Percentiles rank a stretch among this genome's conserved stretches.
These are phyloP conservation scores for Tricholoma flavovirens DNA, from an alignment of 768 basidiomycete genomes.

Conservation along the genomic window DNA sequence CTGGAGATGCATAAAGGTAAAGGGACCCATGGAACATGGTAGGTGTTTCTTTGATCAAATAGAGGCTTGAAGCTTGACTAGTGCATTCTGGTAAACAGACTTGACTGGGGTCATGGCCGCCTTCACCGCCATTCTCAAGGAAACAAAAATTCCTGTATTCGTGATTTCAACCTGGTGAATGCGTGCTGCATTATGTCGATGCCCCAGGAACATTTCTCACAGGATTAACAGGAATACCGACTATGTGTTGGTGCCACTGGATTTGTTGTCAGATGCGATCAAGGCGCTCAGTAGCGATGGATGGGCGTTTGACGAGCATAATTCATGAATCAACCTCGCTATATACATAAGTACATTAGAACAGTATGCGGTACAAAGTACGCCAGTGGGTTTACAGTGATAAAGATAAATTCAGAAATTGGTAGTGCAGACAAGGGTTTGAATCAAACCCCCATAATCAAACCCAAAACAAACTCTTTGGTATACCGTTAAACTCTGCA, in stretches of 20 bases:
- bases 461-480: not conserved
- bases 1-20: constrained; percentile 59
- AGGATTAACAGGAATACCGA: constrained; percentile 54
- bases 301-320: constrained; percentile 38
- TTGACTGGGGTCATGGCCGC: constrained; percentile 53
- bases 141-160: constrained; percentile 49
- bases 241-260: constrained; percentile 51
- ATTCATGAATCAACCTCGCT: constrained; percentile 8
- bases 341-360: not conserved
- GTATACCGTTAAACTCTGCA: not conserved
- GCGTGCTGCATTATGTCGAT: not conserved
- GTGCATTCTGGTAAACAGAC: constrained; percentile 26
- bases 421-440: not conserved
- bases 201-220: constrained; percentile 1
- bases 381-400: not conserved
- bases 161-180: constrained; percentile 58
- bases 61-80: not conserved
- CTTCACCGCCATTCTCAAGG: constrained; percentile 48
- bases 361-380: not conserved
- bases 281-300: constrained; percentile 41
- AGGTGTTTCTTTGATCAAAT: constrained; percentile 7
- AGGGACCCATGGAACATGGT: constrained; percentile 66
- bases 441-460: not conserved
- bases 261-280: constrained; percentile 35
- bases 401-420: no score